Evolutionary conservation across 2,329 filamentous ascomycete genomes (phyloP), one percentile per base, ranked within the genome.

Genomic region (Trichoderma semiorbis): DNA sequence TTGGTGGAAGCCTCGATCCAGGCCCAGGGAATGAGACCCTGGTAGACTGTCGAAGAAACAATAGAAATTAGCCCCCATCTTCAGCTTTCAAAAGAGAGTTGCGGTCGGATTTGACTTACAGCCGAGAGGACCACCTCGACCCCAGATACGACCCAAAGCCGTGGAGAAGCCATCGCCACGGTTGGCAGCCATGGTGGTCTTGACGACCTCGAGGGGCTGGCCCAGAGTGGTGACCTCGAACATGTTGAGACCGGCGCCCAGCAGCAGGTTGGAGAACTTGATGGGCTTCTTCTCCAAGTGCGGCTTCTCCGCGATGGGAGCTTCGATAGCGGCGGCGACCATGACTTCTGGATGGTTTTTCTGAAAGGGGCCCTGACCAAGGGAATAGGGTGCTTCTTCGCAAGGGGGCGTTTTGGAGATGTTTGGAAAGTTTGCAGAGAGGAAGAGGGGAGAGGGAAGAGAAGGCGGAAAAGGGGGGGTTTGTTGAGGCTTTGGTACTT

Each of bases 1-100:
- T 99, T 99, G 85, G 96, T 98, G 80, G 95, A 98, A 81, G 96
- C 96, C 89, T 99, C 96, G 85, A 99, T 98, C 96, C 96, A 99
- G 84, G 96, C 96, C 95, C 95, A 98, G 75, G 96, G 96, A 83
- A 99, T 98, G 79, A 99, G 93, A 84, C 96, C 96, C 88, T 99
- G 96, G 89, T 98, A 99, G 88, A 98, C 95, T 98, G 81, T 75
- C 72, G 70, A 63, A 24, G 34, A 16, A 6, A 70, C 34, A 47
- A 65, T 14, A 61, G 55, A 66, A 24, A 28, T 72, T 61, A 63
- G 63, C 34, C 66, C 2, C 5, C n/a, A 18, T 21, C n/a, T 50
- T 21, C 14, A 43, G 30, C 62, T 24, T 12, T 10, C 60, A 71
- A 69, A 43, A 50, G 58, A 61, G 70, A 14, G 5, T 24, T 53